phyloP scores from a whole-genome alignment of 164 flowering plant species.

The Hamamelis virginiana region DNA sequence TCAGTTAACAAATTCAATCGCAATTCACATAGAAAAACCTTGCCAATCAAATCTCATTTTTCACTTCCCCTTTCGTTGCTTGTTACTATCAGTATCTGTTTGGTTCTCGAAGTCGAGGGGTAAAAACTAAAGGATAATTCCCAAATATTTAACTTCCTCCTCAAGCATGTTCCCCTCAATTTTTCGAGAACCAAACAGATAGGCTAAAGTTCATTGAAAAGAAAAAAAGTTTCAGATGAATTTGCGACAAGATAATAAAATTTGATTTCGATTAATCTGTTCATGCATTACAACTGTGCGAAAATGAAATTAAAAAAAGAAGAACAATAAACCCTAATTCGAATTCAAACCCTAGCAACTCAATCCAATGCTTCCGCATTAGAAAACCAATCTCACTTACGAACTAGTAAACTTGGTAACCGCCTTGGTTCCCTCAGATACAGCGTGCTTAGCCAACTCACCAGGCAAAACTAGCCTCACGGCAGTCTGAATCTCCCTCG shows the following conservation, averaged over 20 bases:
- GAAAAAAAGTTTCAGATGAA: background rate
- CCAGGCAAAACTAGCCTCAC: conserved; percentile 4
- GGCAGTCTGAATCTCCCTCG: conserved; percentile 2
- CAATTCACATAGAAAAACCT: too few relatives aligned
- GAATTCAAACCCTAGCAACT: background rate
- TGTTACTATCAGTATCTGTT: too few relatives aligned
- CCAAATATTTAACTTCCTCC: too few relatives aligned
- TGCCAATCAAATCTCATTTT: too few relatives aligned
- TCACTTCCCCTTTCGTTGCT: too few relatives aligned
- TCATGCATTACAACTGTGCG: background rate
- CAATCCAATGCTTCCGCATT: background rate
- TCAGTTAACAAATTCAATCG: too few relatives aligned
- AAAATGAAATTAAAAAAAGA: background rate
- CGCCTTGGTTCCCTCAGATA: conserved; percentile 2
- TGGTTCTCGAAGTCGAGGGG: too few relatives aligned
- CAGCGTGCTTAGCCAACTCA: conserved; percentile 1
- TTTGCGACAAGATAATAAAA: background rate
- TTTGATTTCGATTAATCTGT: background rate
- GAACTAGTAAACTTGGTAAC: conserved; percentile 1
- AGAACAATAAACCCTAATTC: background rate
- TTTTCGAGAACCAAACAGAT: too few relatives aligned
- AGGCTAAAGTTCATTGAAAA: too few relatives aligned
- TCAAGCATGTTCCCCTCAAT: too few relatives aligned
- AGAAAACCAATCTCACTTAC: background rate
- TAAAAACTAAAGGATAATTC: too few relatives aligned